These are phyloP conservation scores for Pulveroboletus sp. DNA, from an alignment of 768 basidiomycete species.

Conservation along the genomic window DNA sequence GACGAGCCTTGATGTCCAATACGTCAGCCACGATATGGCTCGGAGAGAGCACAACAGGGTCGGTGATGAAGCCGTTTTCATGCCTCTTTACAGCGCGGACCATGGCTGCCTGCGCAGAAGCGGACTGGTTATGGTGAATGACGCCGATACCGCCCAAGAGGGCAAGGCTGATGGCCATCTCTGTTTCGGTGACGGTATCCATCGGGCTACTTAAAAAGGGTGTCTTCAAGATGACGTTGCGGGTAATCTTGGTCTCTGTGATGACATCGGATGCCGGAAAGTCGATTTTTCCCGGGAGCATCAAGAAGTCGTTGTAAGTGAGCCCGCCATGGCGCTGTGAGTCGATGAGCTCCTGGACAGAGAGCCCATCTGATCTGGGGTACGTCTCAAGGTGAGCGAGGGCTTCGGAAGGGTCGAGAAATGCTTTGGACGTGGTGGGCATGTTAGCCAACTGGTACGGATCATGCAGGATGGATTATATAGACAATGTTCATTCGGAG, in stretches of 20 bases:
- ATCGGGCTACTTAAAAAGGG: slow-evolving; percentile 98
- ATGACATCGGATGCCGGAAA: slow-evolving; percentile 78
- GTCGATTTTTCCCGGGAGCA: slow-evolving; percentile 93
- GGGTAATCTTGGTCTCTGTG: slow-evolving; percentile 83
- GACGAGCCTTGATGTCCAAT: slow-evolving; percentile 83
- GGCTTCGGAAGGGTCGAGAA: slow-evolving; percentile 69
- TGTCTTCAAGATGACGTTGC: slow-evolving; percentile 87
- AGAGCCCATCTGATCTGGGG: slow-evolving; percentile 71
- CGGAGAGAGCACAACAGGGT: slow-evolving; percentile 86
- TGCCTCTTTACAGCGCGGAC: slow-evolving; percentile 96
- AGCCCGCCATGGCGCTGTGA: slow-evolving; percentile 82
- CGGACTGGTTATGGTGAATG: slow-evolving; percentile 91
- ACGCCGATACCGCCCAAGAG: slow-evolving; percentile 96
- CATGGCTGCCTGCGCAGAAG: slow-evolving; percentile 90
- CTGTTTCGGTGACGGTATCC: slow-evolving; percentile 97
- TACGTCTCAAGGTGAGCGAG: slow-evolving; percentile 74
- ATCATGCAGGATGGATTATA: neutral
- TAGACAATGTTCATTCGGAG: slow-evolving; percentile 11
- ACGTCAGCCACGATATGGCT: slow-evolving; percentile 79
- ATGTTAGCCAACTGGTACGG: slow-evolving; percentile 28
- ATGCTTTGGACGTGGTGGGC: slow-evolving; percentile 30
- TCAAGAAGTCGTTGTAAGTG: slow-evolving; percentile 95
- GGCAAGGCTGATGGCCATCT: slow-evolving; percentile 92
- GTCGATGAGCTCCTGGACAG: slow-evolving; percentile 83
- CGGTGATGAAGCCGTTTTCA: slow-evolving; percentile 97